Evolutionary conservation across 805 yeast genomes (phyloP), one percentile per base, ranked within the genome.

Genomic region (Yueomyces sp.): DNA sequence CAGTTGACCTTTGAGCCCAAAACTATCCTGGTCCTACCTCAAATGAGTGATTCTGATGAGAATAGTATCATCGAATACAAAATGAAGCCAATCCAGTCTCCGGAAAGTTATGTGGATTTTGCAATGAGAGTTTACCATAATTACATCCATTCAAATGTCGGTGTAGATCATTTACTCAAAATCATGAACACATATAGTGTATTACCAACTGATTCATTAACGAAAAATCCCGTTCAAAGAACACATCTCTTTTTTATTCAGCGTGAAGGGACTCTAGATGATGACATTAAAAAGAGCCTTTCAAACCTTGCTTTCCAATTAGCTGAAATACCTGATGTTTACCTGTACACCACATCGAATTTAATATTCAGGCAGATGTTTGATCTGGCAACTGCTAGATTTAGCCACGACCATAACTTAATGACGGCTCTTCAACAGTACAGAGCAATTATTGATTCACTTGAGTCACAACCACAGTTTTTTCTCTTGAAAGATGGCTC

Each of bases 381-480:
- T 30, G 37, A 9, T 34, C 12, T 34, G n/a, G 5, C 37, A 11
- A 34, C 5, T 11, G 26, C 12, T 5, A 34, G n/a, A 11, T 19
- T 19, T 19, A 19, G 19, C 19, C 19, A 19, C 19, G 11, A 31
- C 7, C 7, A 31, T 31, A 31, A 31, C 11, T 31, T 31, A 31
- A 8, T 31, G 7, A 8, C 34, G 11, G 7, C 34, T 31, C 11
- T 31, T 8, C 26, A 34, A 34, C 5, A 11, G 5, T n/a, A 7
- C 12, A 34, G 8, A 34, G 8, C 37, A 34, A 59, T 67, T 27
- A 65, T 81, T 26, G 72, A 74, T 29, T 67, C 79, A 2, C 56
- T 76, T 32, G 68, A 85, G 0, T 67, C 79, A 4, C 65, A 66
- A 37, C 92, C 94, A 2, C 76, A 84, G 8, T 51, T 81, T 26